Conservation (phyloP, 352 stramenopile genomes). For the Pythium aristosporum region DNA sequence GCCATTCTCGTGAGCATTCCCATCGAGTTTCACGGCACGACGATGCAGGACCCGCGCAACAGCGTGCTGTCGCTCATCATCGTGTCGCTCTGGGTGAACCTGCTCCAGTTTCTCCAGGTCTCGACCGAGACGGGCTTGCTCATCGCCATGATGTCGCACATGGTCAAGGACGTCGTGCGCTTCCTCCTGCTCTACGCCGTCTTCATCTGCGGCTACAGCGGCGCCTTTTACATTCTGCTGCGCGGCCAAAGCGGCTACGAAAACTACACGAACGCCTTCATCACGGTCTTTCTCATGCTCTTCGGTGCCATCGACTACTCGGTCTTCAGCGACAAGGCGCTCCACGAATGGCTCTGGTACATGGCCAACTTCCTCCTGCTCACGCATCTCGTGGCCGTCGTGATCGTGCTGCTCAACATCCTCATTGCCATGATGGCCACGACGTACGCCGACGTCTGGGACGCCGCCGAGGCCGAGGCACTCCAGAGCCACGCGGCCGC, state of each 20-base stretch:
- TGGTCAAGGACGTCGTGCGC: constrained; percentile 65
- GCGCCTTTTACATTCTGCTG: constrained; percentile 71
- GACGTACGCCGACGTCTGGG: constrained; percentile 56
- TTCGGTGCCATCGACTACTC: constrained; percentile 63
- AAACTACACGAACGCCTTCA: constrained; percentile 59
- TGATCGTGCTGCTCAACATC: constrained; percentile 71
- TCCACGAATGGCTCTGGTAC: constrained; percentile 45
- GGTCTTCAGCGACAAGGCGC: constrained; percentile 29
- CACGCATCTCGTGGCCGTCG: constrained; percentile 47
- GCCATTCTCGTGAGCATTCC: constrained; percentile 48
- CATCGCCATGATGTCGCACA: constrained; percentile 78
- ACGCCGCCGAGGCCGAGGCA: constrained; percentile 54
- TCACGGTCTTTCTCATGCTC: constrained; percentile 75
- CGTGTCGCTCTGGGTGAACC: constrained; percentile 65
- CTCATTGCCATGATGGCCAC: constrained; percentile 77
- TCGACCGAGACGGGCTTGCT: constrained; percentile 55
- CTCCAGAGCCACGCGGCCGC: constrained; percentile 52
- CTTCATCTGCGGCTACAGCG: constrained; percentile 70
- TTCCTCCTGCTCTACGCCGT: constrained; percentile 74
- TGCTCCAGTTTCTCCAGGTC: constrained; percentile 72
- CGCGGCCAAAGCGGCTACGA: constrained; percentile 54
- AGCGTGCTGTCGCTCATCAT: constrained; percentile 53
- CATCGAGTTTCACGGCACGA: constrained; percentile 38
- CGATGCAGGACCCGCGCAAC: constrained; percentile 37
- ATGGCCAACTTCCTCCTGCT: constrained; percentile 56